phyloP scores from a whole-genome alignment of 2,329 filamentous ascomycete genomes.

The Cryphonectria nitschkei region DNA sequence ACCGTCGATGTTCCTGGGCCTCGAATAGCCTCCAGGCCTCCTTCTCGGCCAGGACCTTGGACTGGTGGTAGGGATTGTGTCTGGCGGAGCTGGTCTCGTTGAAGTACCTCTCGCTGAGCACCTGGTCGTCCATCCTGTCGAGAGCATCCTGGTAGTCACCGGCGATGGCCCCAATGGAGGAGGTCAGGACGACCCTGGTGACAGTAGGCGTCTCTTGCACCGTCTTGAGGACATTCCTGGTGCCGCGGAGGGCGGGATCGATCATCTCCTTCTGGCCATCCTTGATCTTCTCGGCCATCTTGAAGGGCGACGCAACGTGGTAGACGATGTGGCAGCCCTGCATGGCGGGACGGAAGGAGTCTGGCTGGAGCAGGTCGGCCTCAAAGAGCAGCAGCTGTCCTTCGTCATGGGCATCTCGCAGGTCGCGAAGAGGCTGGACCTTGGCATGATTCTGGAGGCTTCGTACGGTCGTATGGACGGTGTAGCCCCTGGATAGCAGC shows the following conservation, averaged over 20 bases:
- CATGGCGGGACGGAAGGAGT: constrained; percentile 37
- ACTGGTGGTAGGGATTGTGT: constrained; percentile 36
- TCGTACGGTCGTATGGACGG: constrained; percentile 29
- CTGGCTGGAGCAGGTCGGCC: constrained; percentile 36
- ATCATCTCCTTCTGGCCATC: constrained; percentile 35
- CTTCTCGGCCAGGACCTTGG: constrained; percentile 36
- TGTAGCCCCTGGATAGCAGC: constrained; percentile 26
- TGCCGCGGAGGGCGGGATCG: constrained; percentile 36
- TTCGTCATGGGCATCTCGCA: constrained; percentile 26
- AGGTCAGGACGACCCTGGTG: constrained; percentile 36
- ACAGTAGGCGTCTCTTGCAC: constrained; percentile 34
- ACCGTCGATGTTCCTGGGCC: constrained; percentile 31
- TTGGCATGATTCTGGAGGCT: constrained; percentile 26
- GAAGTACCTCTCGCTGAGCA: constrained; percentile 33
- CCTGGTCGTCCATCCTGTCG: constrained; percentile 27
- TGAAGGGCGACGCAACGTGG: constrained; percentile 42
- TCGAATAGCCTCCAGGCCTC: constrained; percentile 35
- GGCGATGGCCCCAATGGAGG: constrained; percentile 33
- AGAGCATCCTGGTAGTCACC: constrained; percentile 35
- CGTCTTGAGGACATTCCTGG: constrained; percentile 34
- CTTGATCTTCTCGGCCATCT: constrained; percentile 34
- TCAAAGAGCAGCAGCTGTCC: constrained; percentile 35
- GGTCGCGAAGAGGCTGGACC: constrained; percentile 21
- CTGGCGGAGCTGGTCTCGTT: constrained; percentile 35
- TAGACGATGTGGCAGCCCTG: constrained; percentile 38